phyloP scores from a whole-genome alignment of 306 rosid genomes.

The Crotalaria pallida region DNA sequence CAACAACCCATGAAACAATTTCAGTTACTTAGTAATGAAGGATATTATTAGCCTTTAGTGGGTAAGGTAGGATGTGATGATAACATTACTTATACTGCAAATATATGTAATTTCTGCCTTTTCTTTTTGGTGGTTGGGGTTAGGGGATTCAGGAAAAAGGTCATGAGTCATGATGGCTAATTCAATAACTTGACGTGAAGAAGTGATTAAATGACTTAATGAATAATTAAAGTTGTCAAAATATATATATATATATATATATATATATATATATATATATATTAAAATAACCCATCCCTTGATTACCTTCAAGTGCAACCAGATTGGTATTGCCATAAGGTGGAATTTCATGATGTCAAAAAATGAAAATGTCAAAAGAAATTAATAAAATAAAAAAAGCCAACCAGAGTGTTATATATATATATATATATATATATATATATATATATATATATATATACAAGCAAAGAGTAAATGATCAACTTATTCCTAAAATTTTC shows the following conservation, averaged over 20 bases:
- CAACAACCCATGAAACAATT: slow-evolving; percentile 15
- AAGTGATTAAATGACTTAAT: neutral
- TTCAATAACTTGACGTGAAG: neutral
- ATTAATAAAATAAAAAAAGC: neutral
- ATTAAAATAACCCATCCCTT: neutral
- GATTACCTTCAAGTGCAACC: neutral
- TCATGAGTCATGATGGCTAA: slow-evolving; percentile 11
- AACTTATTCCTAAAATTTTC: neutral
- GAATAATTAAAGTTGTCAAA: neutral
- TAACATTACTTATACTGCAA: slow-evolving; percentile 14
- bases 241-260: too few relatives aligned
- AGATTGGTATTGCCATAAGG: neutral
- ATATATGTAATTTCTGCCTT: slow-evolving; percentile 8
- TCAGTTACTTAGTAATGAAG: slow-evolving; percentile 16
- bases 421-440: too few relatives aligned
- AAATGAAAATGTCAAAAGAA: neutral
- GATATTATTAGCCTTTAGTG: slow-evolving; percentile 7
- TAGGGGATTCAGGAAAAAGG: slow-evolving; percentile 10
- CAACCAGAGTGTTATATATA: neutral
- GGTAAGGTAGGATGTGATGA: slow-evolving; percentile 5
- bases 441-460: too few relatives aligned
- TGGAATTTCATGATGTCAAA: neutral
- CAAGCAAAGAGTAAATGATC: neutral
- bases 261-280: neutral
- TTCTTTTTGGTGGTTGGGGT: slow-evolving; percentile 16